phyloP scores from a whole-genome alignment of 441 rosid species.

The Adansonia rubrostipa region DNA sequence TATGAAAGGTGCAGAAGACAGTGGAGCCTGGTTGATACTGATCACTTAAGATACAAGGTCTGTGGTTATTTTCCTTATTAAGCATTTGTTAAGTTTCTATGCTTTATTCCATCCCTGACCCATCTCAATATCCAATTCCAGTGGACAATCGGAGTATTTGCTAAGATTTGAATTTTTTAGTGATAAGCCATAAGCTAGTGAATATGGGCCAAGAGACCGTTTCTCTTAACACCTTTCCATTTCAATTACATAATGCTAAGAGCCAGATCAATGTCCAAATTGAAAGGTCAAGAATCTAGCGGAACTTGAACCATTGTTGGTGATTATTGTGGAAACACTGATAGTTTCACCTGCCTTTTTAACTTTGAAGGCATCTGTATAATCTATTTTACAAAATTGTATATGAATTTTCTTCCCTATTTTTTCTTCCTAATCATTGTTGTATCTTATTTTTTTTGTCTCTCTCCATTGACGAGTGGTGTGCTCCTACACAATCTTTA shows the following conservation, averaged over 20 bases:
- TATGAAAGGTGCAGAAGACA: slow-evolving; percentile 84
- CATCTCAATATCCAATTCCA: not conserved
- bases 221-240: slow-evolving; percentile 1
- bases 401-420: not conserved
- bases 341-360: not conserved
- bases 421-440: not conserved
- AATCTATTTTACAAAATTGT: not conserved
- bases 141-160: slow-evolving; percentile 11
- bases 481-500: slow-evolving; percentile 14
- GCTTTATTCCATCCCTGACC: not conserved
- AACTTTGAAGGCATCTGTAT: not conserved
- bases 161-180: not conserved
- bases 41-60: slow-evolving; percentile 82
- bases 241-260: slow-evolving; percentile 4
- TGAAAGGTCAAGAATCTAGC: slow-evolving; percentile 11
- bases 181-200: slow-evolving; percentile 3
- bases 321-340: slow-evolving; percentile 10
- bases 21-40: slow-evolving; percentile 67
- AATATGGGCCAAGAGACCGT: not conserved
- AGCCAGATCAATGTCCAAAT: not conserved
- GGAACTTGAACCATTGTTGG: slow-evolving; percentile 14
- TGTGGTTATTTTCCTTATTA: slow-evolving; percentile 21
- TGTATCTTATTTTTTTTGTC: not conserved
- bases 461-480: not conserved
- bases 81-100: slow-evolving; percentile 7